Evolutionary conservation across 768 basidiomycete species (phyloP).

Genomic region (Coprinopsis cinerea): DNA sequence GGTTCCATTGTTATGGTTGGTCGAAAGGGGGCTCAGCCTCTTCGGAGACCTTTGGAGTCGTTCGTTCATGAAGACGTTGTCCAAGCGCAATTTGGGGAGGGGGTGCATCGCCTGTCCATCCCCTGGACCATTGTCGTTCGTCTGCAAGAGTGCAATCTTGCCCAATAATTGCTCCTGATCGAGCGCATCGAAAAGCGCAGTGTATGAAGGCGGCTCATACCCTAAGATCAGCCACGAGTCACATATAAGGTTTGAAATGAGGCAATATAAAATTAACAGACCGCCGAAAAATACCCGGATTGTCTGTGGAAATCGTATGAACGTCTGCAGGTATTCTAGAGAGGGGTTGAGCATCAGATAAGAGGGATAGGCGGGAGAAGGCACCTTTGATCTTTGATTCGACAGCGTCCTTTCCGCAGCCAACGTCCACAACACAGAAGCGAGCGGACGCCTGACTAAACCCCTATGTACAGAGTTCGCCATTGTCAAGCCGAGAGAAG

Average conservation of each 20-base stretch:
- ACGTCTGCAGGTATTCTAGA: conserved; percentile 67
- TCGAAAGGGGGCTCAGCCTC: conserved; percentile 42
- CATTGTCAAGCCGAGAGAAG: not conserved
- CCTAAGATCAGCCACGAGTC: conserved; percentile 30
- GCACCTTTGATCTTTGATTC: conserved; percentile 70
- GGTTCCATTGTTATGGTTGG: conserved; percentile 24
- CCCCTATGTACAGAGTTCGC: conserved; percentile 33
- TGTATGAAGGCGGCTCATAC: conserved; percentile 49
- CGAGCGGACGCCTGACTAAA: conserved; percentile 72
- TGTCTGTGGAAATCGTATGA: conserved; percentile 67
- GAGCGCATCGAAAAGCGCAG: conserved; percentile 49
- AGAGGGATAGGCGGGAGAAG: not conserved
- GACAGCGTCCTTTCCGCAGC: conserved; percentile 52
- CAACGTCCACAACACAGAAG: conserved; percentile 66
- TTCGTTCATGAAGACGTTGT: conserved; percentile 42
- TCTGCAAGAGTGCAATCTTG: conserved; percentile 60
- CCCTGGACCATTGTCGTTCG: conserved; percentile 31
- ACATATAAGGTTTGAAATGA: not conserved
- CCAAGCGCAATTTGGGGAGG: conserved; percentile 48
- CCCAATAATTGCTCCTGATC: conserved; percentile 57
- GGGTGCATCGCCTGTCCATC: conserved; percentile 38
- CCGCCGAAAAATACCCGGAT: conserved; percentile 69
- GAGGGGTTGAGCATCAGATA: not conserved
- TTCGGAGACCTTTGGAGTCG: conserved; percentile 29
- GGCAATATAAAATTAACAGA: conserved; percentile 21